phyloP scores from a whole-genome alignment of 805 yeast genomes.

The Zygoascus flipseniorum region DNA sequence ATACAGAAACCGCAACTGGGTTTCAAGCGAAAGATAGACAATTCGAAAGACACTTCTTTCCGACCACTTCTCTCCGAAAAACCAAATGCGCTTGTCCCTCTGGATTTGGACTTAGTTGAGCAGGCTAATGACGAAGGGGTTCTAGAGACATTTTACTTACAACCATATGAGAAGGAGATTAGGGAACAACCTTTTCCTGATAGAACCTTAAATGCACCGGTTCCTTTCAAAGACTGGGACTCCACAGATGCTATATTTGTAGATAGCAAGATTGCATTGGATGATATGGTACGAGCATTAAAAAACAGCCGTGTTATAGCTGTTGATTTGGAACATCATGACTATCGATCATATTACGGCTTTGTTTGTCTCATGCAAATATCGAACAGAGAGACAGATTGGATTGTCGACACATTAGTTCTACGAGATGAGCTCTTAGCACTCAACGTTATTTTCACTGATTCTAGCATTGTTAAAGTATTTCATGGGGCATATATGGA shows the following conservation, averaged over 20 bases:
- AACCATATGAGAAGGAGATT: slow-evolving; percentile 79
- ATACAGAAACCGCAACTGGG: slow-evolving; percentile 60
- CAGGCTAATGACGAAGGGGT: slow-evolving; percentile 18
- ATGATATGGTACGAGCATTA: slow-evolving; percentile 47
- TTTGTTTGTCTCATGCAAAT: slow-evolving; percentile 90
- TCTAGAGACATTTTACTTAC: slow-evolving; percentile 46
- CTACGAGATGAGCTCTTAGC: slow-evolving; percentile 61
- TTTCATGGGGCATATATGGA: slow-evolving; percentile 98
- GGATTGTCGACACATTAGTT: slow-evolving; percentile 75
- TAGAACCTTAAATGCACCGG: slow-evolving; percentile 36
- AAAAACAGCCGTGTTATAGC: slow-evolving; percentile 57
- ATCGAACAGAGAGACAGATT: slow-evolving; percentile 72
- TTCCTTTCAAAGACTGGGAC: slow-evolving; percentile 56
- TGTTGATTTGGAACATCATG: slow-evolving; percentile 94
- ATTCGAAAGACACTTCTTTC: slow-evolving; percentile 64
- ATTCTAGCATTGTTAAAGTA: slow-evolving; percentile 76
- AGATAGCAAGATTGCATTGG: slow-evolving; percentile 45
- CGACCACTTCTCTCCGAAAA: slow-evolving; percentile 62
- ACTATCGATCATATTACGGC: slow-evolving; percentile 82
- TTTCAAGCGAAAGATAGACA: slow-evolving; percentile 56
- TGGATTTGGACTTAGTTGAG: slow-evolving; percentile 40
- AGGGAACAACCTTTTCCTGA: slow-evolving; percentile 60
- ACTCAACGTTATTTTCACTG: slow-evolving; percentile 67
- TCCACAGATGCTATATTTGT: slow-evolving; percentile 53
- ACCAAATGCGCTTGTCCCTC: slow-evolving; percentile 57